Evolutionary conservation across 202 grass and related monocot genomes (phyloP).

Genomic region (Alloteropsis angusta): DNA sequence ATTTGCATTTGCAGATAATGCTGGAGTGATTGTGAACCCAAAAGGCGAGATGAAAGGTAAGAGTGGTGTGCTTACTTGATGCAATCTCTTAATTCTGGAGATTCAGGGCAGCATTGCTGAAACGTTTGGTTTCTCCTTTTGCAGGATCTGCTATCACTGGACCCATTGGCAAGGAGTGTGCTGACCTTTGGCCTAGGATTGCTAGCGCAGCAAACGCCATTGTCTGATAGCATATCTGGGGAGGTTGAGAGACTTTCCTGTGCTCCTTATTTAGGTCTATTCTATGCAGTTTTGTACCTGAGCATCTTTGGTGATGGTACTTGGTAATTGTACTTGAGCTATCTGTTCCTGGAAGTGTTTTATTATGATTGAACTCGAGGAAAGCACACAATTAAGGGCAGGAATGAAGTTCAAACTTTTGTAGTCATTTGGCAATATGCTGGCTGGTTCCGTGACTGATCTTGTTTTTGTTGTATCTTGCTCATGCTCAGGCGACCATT

Average conservation of each 20-base stretch:
- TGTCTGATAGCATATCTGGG: slow-evolving; percentile 22
- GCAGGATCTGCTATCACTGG: slow-evolving; percentile 64
- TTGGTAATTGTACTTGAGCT: not conserved
- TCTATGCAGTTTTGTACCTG: slow-evolving; percentile 10
- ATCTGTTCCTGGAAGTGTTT: not conserved
- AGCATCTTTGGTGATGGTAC: not conserved
- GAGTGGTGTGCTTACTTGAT: too few species aligned
- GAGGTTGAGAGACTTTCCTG: not conserved
- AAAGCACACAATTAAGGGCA: not conserved
- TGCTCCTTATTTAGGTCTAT: not conserved
- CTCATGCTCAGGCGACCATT: not conserved
- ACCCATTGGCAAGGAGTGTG: slow-evolving; percentile 70
- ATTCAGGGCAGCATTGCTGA: too few species aligned
- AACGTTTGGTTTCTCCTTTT: too few species aligned
- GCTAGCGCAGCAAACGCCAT: slow-evolving; percentile 71
- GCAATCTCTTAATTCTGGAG: too few species aligned
- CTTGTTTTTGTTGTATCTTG: not conserved
- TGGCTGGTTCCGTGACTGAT: not conserved
- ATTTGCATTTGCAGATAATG: slow-evolving; percentile 41
- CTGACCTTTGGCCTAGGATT: slow-evolving; percentile 71
- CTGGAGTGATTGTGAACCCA: slow-evolving; percentile 77
- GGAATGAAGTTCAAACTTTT: not conserved
- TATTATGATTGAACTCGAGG: not conserved
- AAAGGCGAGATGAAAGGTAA: slow-evolving; percentile 86
- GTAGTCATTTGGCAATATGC: not conserved